These are phyloP conservation scores for Tephrocybe sp. DNA, from an alignment of 768 basidiomycete species.

Conservation along the genomic window DNA sequence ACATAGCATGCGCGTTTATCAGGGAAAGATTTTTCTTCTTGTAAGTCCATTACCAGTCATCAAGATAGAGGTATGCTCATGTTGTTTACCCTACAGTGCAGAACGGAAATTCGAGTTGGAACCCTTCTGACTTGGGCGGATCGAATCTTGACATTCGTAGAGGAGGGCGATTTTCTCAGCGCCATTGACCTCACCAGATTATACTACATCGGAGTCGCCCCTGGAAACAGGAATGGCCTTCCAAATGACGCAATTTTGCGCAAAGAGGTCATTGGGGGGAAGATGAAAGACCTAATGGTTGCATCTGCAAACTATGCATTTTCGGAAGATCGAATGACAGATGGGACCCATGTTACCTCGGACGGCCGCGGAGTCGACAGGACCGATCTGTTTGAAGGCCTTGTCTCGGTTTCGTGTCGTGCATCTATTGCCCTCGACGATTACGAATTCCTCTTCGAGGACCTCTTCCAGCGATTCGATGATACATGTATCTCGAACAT, in stretches of 20 bases:
- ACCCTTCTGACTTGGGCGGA: constrained; percentile 95
- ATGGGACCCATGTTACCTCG: constrained; percentile 76
- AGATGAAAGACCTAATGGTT: constrained; percentile 77
- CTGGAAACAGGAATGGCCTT: constrained; percentile 85
- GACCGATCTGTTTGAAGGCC: constrained; percentile 83
- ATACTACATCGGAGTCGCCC: constrained; percentile 77
- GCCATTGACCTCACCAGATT: constrained; percentile 84
- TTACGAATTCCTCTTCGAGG: constrained; percentile 88
- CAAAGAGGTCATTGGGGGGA: constrained; percentile 64
- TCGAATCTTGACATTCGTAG: constrained; percentile 77
- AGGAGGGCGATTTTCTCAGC: constrained; percentile 82
- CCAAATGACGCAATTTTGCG: constrained; percentile 64
- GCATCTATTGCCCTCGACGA: constrained; percentile 81
- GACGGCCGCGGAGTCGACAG: constrained; percentile 92
- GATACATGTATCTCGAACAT: constrained; percentile 80
- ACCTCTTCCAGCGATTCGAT: constrained; percentile 88
- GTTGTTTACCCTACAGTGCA: constrained; percentile 41
- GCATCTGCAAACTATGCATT: constrained; percentile 90
- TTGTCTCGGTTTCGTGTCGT: constrained; percentile 73
- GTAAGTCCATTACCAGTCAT: constrained; percentile 44
- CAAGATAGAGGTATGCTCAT: constrained; percentile 1
- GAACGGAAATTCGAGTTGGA: constrained; percentile 70
- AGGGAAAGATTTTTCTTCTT: constrained; percentile 87
- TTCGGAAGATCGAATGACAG: constrained; percentile 91
- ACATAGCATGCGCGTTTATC: constrained; percentile 78